Conservation (phyloP, 2,329 filamentous ascomycete genomes). For the Cercospora zeae-maydis region DNA sequence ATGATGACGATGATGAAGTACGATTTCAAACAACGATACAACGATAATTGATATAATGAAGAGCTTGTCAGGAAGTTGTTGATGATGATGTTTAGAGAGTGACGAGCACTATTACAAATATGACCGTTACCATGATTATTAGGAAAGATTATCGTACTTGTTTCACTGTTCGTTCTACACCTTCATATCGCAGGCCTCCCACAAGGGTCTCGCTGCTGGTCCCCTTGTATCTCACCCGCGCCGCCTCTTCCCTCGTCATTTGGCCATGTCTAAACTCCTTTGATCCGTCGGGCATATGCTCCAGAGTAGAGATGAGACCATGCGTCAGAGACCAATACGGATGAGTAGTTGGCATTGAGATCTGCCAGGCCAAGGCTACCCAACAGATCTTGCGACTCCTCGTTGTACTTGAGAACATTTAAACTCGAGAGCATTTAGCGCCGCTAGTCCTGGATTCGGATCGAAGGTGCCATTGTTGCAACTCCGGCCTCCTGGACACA, state of each 20-base stretch:
- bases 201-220: background rate
- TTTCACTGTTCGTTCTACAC: background rate
- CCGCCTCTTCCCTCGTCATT: background rate
- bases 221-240: background rate
- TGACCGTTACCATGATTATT: background rate
- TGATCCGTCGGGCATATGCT: background rate
- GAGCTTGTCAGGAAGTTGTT: background rate
- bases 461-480: slow-evolving; percentile 20
- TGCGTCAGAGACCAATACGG: background rate
- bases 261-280: background rate
- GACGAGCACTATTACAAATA: background rate
- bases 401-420: background rate
- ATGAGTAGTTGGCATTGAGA: background rate
- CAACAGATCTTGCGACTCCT: slow-evolving; percentile 19
- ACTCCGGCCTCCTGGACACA: slow-evolving; percentile 25
- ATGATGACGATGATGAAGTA: background rate
- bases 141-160: background rate
- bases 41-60: slow-evolving; percentile 3
- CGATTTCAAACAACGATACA: slow-evolving; percentile 1
- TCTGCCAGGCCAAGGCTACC: slow-evolving; percentile 23
- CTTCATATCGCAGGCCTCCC: background rate
- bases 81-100: background rate
- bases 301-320: background rate
- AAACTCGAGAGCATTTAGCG: background rate
- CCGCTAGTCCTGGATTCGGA: background rate